Evolutionary conservation across 1,284 basidiomycete species (phyloP), one percentile per base, ranked within the genome.

Genomic region (Inonotus obliquus): DNA sequence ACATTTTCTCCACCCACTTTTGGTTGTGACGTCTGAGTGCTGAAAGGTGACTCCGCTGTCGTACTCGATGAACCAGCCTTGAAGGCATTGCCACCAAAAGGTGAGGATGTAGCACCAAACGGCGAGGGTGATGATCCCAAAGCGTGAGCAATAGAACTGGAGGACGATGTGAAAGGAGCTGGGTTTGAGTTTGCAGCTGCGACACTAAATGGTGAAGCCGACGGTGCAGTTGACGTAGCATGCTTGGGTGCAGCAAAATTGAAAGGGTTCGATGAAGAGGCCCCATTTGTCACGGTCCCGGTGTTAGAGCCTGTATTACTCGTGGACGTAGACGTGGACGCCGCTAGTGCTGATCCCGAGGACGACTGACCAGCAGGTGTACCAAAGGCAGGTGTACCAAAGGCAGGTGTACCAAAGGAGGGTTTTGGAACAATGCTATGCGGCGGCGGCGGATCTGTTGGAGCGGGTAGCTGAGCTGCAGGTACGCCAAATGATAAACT

Each of bases 141-240:
- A n/a, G 53, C 4, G 29, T 59, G 49, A 11, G 32, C 38, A 5
- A 35, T 37, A 10, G 17, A 32, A 13, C 53, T 45, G 32, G 49
- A 56, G 19, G 59, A 10, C 11, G 25, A 21, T 25, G 41, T 37
- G 45, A 56, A 56, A 13, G 59, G 10, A 21, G 25, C n/a, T 25
- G 41, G 19, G 41, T 9, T 5, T 7, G 52, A 19, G 14, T n/a
- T 21, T 19, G 38, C 23, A 14, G 45, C 17, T 39, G 54, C 11
- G 14, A 11, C 44, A n/a, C 54, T 54, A 39, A 61, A 61, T 51
- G 54, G 48, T 1, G 48, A 61, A 3, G 51, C 17, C 25, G 44
- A n/a, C 4, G 51, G 14, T 17, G 29, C 27, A 4, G 51, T 9
- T 19, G 44, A 25, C 32, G 13, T 23, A 17, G 57, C 47, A 25